Percentiles rank a stretch among this genome's conserved stretches.
Evolutionary conservation across 768 basidiomycete genomes (phyloP).

Genomic region (Pleurotus ostreatus): DNA sequence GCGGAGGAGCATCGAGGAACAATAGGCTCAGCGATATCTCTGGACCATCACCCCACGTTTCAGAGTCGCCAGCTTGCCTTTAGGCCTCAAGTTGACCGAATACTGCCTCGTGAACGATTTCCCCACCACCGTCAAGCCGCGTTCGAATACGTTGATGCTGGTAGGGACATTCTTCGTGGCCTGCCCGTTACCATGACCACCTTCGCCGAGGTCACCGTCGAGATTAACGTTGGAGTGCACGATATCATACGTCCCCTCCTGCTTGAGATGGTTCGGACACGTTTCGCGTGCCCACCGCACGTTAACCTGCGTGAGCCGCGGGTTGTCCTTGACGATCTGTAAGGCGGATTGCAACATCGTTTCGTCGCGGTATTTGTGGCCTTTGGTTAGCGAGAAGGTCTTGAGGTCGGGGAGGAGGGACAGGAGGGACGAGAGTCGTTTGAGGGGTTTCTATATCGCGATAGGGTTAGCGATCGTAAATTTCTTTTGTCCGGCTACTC

Average conservation of each 20-base stretch:
- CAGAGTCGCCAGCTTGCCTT: background rate
- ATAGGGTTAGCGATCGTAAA: too few species aligned
- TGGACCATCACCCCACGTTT: constrained; percentile 1
- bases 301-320: background rate
- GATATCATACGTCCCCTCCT: constrained; percentile 5
- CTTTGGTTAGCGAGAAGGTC: constrained; percentile 45
- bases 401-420: constrained; percentile 35
- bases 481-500: background rate
- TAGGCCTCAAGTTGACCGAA: background rate
- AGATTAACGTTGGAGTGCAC: background rate
- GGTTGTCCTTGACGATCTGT: constrained; percentile 4
- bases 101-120: constrained; percentile 8
- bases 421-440: constrained; percentile 33
- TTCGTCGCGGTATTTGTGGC: constrained; percentile 37
- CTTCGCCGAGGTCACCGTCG: background rate
- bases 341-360: constrained; percentile 3
- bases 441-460: constrained; percentile 33
- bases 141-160: background rate
- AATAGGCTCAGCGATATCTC: background rate
- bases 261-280: constrained; percentile 7
- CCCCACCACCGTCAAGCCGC: constrained; percentile 2
- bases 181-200: background rate
- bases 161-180: background rate
- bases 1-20: too few species aligned
- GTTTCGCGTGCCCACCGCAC: constrained; percentile 7